phyloP scores from a whole-genome alignment of 2,329 filamentous ascomycete genomes.

The Mycosphaerella sp. region DNA sequence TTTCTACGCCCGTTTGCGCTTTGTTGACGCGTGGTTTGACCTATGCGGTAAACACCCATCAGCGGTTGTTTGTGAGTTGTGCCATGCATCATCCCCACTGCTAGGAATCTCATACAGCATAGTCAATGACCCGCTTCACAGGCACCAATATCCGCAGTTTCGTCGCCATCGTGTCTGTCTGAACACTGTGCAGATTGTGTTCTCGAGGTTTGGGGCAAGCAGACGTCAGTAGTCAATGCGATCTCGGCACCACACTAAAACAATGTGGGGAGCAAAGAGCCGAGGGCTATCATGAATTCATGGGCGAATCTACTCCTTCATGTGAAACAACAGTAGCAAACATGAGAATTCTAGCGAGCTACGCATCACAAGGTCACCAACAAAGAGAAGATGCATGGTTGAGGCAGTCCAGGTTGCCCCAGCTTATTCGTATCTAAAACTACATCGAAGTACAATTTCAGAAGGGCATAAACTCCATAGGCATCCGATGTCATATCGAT shows the following conservation, averaged over 20 bases:
- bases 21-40: constrained; percentile 66
- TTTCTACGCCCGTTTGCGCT: constrained; percentile 79
- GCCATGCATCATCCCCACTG: not conserved
- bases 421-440: constrained; percentile 18
- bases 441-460: constrained; percentile 25
- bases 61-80: not conserved
- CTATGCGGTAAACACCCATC: constrained; percentile 34
- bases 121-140: constrained; percentile 54
- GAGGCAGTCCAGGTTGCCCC: constrained; percentile 6
- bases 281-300: not conserved
- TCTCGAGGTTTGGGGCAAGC: not conserved
- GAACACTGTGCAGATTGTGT: not conserved
- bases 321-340: no score
- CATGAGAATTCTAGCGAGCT: no score
- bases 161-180: constrained; percentile 35
- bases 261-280: constrained; percentile 5
- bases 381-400: not conserved
- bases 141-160: constrained; percentile 50
- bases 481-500: constrained; percentile 18
- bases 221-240: constrained; percentile 14
- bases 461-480: constrained; percentile 16
- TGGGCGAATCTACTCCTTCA: no score
- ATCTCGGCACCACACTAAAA: constrained; percentile 5
- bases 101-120: constrained; percentile 43
- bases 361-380: not conserved